phyloP scores from a whole-genome alignment of 257 asterid species.

The Nicotiana tomentosiformis region DNA sequence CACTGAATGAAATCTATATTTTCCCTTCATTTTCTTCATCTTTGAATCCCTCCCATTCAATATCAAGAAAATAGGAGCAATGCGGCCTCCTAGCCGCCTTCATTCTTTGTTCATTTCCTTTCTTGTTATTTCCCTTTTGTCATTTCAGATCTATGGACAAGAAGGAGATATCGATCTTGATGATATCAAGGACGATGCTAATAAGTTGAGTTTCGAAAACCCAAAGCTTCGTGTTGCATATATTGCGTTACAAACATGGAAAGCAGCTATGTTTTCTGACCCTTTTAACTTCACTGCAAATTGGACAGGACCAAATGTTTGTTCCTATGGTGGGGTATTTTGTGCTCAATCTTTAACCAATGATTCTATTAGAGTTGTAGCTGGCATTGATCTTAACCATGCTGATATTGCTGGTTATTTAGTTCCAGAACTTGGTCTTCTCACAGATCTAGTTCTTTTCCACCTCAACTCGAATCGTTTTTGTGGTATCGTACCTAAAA shows the following conservation, averaged over 20 bases:
- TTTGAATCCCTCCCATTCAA: background rate
- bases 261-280: slow-evolving; percentile 56
- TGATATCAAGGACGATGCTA: slow-evolving; percentile 10
- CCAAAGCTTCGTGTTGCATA: slow-evolving; percentile 50
- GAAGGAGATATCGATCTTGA: slow-evolving; percentile 17
- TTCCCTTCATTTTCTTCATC: background rate
- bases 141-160: slow-evolving; percentile 32
- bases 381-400: slow-evolving; percentile 71
- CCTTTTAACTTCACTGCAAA: slow-evolving; percentile 57
- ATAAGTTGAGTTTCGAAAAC: slow-evolving; percentile 37
- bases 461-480: slow-evolving; percentile 68
- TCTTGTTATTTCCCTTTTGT: background rate
- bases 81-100: slow-evolving; percentile 8
- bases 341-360: slow-evolving; percentile 42
- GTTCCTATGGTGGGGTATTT: slow-evolving; percentile 52
- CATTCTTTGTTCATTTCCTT: background rate
- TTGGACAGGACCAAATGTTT: slow-evolving; percentile 57
- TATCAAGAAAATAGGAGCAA: background rate
- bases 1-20: background rate
- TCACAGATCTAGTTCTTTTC: slow-evolving; percentile 57
- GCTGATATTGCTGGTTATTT: slow-evolving; percentile 75
- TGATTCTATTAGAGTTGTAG: slow-evolving; percentile 42
- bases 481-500: slow-evolving; percentile 51
- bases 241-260: slow-evolving; percentile 67
- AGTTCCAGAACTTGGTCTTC: slow-evolving; percentile 51